Conservation (phyloP, 805 yeast species). For the Candida ortonii region DNA sequence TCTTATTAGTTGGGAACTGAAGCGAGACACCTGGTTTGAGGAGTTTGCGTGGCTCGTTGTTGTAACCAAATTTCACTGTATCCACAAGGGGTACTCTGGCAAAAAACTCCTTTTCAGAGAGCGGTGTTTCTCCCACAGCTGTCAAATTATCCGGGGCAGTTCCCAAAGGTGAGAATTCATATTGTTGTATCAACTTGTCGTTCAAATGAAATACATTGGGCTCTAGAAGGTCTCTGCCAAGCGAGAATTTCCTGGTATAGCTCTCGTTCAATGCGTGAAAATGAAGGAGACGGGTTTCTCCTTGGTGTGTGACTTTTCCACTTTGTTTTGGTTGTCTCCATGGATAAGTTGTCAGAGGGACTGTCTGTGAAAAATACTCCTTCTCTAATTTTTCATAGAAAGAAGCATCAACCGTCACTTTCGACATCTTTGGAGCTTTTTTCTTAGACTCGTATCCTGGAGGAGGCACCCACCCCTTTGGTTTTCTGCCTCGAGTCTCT, state of each 20-base stretch:
- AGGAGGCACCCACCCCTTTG: slow-evolving; percentile 19
- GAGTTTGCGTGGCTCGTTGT: slow-evolving; percentile 10
- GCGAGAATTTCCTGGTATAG: slow-evolving; percentile 13
- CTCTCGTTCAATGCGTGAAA: slow-evolving; percentile 7
- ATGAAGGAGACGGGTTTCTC: slow-evolving; percentile 15
- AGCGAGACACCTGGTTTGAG: slow-evolving; percentile 6
- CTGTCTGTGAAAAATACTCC: slow-evolving; percentile 12
- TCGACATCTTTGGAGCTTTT: slow-evolving; percentile 2
- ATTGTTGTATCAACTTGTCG: slow-evolving; percentile 8
- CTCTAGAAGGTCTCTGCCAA: slow-evolving; percentile 15
- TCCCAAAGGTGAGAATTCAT: slow-evolving; percentile 6
- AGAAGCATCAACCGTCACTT: slow-evolving; percentile 3
- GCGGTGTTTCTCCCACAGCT: slow-evolving; percentile 1
- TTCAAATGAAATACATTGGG: slow-evolving; percentile 19
- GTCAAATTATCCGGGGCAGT: slow-evolving; percentile 3
- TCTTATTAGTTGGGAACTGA: slow-evolving; percentile 20
- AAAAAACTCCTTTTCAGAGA: slow-evolving; percentile 6
- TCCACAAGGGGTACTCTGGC: slow-evolving; percentile 10
- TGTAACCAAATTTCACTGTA: slow-evolving; percentile 18
- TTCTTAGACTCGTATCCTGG: slow-evolving; percentile 7
- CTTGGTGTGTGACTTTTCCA: slow-evolving; percentile 10
- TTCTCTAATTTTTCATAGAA: slow-evolving; percentile 8
- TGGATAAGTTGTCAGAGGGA: slow-evolving; percentile 12
- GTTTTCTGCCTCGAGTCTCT: slow-evolving; percentile 14
- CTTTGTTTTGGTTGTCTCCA: slow-evolving; percentile 15